Evolutionary conservation across 305 asterid genomes (phyloP).

Genomic region (Plantago coronopus): DNA sequence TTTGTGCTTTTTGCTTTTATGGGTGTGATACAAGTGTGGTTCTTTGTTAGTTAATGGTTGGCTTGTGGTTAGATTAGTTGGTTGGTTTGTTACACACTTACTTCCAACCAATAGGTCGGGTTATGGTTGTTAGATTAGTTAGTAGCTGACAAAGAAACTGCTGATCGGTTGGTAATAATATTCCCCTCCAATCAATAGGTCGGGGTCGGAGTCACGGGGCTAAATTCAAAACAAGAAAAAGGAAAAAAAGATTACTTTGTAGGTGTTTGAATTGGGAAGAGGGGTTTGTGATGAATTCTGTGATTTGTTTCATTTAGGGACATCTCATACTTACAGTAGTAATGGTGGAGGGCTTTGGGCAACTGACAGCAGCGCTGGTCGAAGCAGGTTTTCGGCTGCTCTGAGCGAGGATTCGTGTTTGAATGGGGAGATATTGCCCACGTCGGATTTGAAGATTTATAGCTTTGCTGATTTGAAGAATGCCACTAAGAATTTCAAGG

Average conservation of each 20-base stretch:
- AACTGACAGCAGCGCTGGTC: conserved; percentile 62
- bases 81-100: too few relatives aligned
- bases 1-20: too few relatives aligned
- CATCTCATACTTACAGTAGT: conserved; percentile 43
- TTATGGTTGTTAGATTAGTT: too few relatives aligned
- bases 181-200: too few relatives aligned
- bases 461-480: conserved; percentile 57
- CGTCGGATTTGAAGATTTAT: conserved; percentile 51
- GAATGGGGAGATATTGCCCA: conserved; percentile 51
- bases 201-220: too few relatives aligned
- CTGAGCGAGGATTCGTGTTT: conserved; percentile 41
- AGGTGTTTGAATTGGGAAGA: not conserved
- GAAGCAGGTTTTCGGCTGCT: conserved; percentile 60
- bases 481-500: conserved; percentile 60
- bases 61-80: not conserved
- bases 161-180: too few relatives aligned
- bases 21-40: not conserved
- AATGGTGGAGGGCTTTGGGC: conserved; percentile 46
- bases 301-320: conserved; percentile 32
- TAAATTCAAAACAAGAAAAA: too few relatives aligned
- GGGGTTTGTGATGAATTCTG: conserved; percentile 4
- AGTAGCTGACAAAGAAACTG: too few relatives aligned
- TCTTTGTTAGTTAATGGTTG: not conserved
- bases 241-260: not conserved
- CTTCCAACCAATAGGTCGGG: too few relatives aligned